Conservation (phyloP, 148 eudicot genomes). For the Rheum nobile region DNA sequence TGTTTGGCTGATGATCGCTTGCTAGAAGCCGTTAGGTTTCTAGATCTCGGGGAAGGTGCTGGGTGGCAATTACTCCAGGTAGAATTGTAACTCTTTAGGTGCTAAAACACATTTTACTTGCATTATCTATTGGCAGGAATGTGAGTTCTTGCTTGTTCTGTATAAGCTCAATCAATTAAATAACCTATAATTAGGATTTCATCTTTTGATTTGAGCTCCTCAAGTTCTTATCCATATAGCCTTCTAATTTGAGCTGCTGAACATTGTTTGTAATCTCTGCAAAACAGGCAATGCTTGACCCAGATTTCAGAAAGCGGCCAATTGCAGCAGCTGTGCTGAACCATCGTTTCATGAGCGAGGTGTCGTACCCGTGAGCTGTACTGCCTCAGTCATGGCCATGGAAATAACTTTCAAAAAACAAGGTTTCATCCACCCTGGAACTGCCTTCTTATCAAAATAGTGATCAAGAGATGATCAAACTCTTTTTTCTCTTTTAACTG, state of each 20-base stretch:
- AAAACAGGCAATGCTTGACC: slow-evolving; percentile 78
- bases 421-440: not conserved
- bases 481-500: not conserved
- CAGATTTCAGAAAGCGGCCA: slow-evolving; percentile 78
- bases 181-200: not conserved
- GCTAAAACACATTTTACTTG: not conserved
- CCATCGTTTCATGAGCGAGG: slow-evolving; percentile 73
- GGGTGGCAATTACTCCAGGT: slow-evolving; percentile 99
- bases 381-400: not conserved
- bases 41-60: slow-evolving; percentile 83
- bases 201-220: too few species aligned
- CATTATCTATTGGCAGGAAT: too few species aligned
- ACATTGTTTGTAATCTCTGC: slow-evolving; percentile 1
- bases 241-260: too few species aligned
- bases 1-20: slow-evolving; percentile 88
- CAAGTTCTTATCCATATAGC: too few species aligned
- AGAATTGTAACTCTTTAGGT: not conserved
- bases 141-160: not conserved
- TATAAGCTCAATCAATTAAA: not conserved
- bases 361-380: not conserved
- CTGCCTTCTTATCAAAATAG: not conserved
- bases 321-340: slow-evolving; percentile 75
- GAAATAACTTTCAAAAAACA: not conserved
- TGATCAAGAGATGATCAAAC: not conserved
- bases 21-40: slow-evolving; percentile 77